phyloP scores from a whole-genome alignment of 2,329 filamentous ascomycete species.

The Beauveria bassiana region DNA sequence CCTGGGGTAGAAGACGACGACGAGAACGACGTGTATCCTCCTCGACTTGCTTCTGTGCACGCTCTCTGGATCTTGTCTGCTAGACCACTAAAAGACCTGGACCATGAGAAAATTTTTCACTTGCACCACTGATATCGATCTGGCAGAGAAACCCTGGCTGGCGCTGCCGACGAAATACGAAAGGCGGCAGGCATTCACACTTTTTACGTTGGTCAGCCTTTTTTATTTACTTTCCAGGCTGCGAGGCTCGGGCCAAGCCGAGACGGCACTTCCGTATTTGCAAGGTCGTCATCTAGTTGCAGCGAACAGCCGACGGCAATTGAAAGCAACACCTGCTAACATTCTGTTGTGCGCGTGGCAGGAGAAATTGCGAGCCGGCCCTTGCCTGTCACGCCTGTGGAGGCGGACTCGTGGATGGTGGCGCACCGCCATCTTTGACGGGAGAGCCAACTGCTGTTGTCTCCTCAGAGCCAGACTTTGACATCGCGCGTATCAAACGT shows the following conservation, averaged over 20 bases:
- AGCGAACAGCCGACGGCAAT: neutral
- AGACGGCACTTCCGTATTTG: neutral
- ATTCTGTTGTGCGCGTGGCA: neutral
- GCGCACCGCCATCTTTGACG: too few species aligned
- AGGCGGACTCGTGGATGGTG: too few species aligned
- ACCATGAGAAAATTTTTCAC: neutral
- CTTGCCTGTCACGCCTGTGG: too few species aligned
- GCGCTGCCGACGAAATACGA: too few species aligned
- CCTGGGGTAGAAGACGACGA: constrained; percentile 7
- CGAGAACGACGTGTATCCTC: neutral
- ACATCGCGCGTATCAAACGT: too few species aligned
- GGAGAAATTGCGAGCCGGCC: neutral
- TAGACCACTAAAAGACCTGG: neutral
- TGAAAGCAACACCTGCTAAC: neutral
- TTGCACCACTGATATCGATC: neutral
- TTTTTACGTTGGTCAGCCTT: too few species aligned
- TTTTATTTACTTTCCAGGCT: neutral
- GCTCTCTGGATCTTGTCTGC: neutral
- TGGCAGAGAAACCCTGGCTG: neutral
- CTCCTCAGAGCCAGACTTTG: too few species aligned
- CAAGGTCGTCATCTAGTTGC: neutral
- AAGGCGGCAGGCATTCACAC: too few species aligned
- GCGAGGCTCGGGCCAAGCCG: neutral
- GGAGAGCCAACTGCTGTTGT: too few species aligned
- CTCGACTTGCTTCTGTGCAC: neutral